Base-by-base conservation (phyloP, 2,329 filamentous ascomycete genomes). In the Ophiostoma sp. region DNA sequence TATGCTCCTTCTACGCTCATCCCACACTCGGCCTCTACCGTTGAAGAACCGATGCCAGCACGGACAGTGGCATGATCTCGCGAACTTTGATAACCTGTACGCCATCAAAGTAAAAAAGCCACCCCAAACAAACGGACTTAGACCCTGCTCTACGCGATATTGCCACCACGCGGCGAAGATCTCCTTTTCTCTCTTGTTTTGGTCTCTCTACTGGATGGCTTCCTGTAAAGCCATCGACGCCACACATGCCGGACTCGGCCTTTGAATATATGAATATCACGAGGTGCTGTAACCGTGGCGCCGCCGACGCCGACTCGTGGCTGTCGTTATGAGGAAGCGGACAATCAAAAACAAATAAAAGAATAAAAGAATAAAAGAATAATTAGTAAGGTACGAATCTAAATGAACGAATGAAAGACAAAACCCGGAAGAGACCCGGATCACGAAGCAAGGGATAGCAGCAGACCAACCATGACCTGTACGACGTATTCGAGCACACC, bases 161-260 rank as follows among this genome's bases (percentile, higher is more conserved):
- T 55, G 49, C 49, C 49, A 18, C 49, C 49, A 55, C n/a, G 14
- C 27, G 27, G 27, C 27, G 27, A 27, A 27, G 27, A 27, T 27
- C n/a, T 8, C 27, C 42, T 44, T 9, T 7, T 44, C 8, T 55
- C 49, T 55, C 9, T 55, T 55, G 49, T 52, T 27, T 27, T 27
- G 27, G 27, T 27, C 27, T 27, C 27, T 27, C 27, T 27, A 27
- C 27, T 27, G 27, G 27, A 27, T 27, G 27, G 27, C 2, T 27
- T 27, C 27, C 27, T 27, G 27, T 27, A 27, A 44, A 60, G 55
- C 55, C 27, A 27, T 27, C 27, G 55, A 60, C 55, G 55, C 55
- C 55, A 60, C 49, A 36, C n/a, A 55, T 55, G 49, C 49, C 49
- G 49, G 49, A 55, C 60, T 65, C 65, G 47, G 68, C 14, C 63